These are phyloP conservation scores for Penicillium argentinense DNA, from an alignment of 495 filamentous ascomycete genomes.

Conservation along the genomic window DNA sequence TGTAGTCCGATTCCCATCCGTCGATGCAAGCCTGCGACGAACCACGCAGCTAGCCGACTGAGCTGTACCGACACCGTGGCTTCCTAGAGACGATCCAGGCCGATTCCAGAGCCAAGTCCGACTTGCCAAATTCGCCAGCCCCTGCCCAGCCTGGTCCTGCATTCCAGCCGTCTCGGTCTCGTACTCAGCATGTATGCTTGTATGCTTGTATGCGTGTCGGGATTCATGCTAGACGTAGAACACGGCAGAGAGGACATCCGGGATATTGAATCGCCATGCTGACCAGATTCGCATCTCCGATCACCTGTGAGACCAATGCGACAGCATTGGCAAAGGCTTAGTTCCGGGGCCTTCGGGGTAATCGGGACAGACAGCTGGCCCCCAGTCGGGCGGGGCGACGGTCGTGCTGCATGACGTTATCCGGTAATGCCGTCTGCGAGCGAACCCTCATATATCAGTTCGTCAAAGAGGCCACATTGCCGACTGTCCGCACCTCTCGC, in stretches of 20 bases:
- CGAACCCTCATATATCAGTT: too few relatives aligned
- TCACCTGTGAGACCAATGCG: conserved; percentile 2
- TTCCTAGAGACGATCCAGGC: too few relatives aligned
- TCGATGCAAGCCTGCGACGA: too few relatives aligned
- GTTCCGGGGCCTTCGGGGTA: conserved; percentile 6
- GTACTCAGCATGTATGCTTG: not conserved
- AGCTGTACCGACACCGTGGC: too few relatives aligned
- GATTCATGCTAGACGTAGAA: too few relatives aligned
- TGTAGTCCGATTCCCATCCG: too few relatives aligned
- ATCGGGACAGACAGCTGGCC: not conserved
- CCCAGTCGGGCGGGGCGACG: conserved; percentile 1
- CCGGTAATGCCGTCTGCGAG: not conserved
- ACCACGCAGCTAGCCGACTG: too few relatives aligned
- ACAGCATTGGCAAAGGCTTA: conserved; percentile 28
- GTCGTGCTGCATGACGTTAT: conserved; percentile 17
- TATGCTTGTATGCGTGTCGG: not conserved
- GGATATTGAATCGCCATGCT: conserved; percentile 1
- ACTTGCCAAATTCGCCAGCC: not conserved
- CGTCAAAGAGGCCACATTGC: not conserved
- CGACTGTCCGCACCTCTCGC: not conserved
- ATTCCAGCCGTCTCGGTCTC: conserved; percentile 4
- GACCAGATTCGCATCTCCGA: conserved; percentile 3
- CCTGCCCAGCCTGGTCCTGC: conserved; percentile 4
- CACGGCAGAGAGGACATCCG: too few relatives aligned
- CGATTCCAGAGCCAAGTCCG: conserved; percentile 2